Evolutionary conservation across 2,329 filamentous ascomycete genomes (phyloP), one percentile per base, ranked within the genome.

Genomic region (Canariomyces notabilis): DNA sequence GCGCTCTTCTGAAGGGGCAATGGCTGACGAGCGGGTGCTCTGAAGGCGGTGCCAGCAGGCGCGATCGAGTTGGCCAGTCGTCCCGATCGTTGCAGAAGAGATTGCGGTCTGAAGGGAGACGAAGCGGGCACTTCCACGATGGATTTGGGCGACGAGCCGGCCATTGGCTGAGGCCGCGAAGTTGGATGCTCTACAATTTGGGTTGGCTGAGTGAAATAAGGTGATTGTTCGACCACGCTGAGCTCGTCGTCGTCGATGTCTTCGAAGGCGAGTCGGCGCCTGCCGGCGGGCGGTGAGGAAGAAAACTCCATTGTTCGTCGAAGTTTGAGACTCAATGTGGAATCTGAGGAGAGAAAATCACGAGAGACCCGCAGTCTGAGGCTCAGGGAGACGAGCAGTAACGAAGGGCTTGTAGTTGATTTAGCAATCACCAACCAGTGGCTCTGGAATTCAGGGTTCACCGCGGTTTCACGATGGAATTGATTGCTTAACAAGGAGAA

Each of bases 111-210:
- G 47, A 83, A 75, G 2, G 89, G 90, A 1, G 91, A 96, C 3
- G 90, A 96, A n/a, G 88, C 87, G 22, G 85, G 83, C 3, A 96
- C 90, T 64, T 95, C 90, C 46, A 96, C 62, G 15, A 71, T 58
- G 26, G 70, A 69, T 7, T 70, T 69, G 0, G 76, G 75, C 6
- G 74, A 71, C 19, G 67, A 67, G 36, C 63, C 31, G 35, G 66
- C 29, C 46, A 64, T 37, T 34, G 58, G 38, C 37, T 53, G 44
- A 12, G 49, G 46, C 38, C 57, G 57, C 15, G 72, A 63, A 2
- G 61, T 62, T 0, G 67, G 65, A 3, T 67, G 67, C 39, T 66
- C 64, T 16, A 76, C 61, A 14, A 76, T 60, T 50, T 77, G 64
- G 2, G 73, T 76, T 1, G 64, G 64, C 31, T 67, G 67, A 1